Evolutionary conservation across 2,329 filamentous ascomycete genomes (phyloP), one percentile per base, ranked within the genome.

Genomic region (Aspergillus sp.): DNA sequence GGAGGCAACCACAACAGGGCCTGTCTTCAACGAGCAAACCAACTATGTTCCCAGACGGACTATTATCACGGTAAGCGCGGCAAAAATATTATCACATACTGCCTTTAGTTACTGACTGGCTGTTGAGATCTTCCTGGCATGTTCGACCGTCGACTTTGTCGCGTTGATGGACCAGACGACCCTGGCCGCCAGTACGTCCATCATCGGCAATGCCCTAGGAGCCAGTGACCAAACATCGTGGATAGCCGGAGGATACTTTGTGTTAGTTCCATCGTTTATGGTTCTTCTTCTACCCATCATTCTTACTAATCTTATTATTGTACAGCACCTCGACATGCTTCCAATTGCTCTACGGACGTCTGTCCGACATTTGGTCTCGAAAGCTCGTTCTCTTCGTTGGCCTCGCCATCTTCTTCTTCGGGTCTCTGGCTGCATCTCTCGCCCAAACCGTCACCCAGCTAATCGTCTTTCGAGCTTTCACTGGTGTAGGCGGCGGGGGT

Each of bases 261-360:
- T 80, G 74, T 75, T 48, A 5, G 84, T 83, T 46, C 86, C 86
- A 86, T 82, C 2, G 19, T 19, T 4, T 19, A 19, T 19, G 19
- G 19, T 2, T 19, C 19, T 19, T 19, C 19, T 19, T 19, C 4
- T 19, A 19, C 19, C 19, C 19, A 4, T 19, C 19, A 19, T 19
- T 19, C 19, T 19, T 19, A 19, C 4, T 19, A 19, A 19, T 19
- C 2, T 19, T 19, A 19, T 2, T 19, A 19, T 19, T 85, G 47
- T 64, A 85, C 37, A 75, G 90, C 29, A 88, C 86, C 1, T 85
- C 81, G 7, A 83, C 81, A 0, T 76, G 75, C 9, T 85, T 83
- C 53, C 80, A 83, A 56, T 76, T 83, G 39, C 67, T 85, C 3
- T 83, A 84, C 57, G 81, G 81, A 19, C 72, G 79, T 0, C 57